A percentile compares a stretch with the other conserved stretches of the same genome.
Evolutionary conservation across 2,329 filamentous ascomycete genomes (phyloP).

Genomic region (Colletotrichum kahawae): DNA sequence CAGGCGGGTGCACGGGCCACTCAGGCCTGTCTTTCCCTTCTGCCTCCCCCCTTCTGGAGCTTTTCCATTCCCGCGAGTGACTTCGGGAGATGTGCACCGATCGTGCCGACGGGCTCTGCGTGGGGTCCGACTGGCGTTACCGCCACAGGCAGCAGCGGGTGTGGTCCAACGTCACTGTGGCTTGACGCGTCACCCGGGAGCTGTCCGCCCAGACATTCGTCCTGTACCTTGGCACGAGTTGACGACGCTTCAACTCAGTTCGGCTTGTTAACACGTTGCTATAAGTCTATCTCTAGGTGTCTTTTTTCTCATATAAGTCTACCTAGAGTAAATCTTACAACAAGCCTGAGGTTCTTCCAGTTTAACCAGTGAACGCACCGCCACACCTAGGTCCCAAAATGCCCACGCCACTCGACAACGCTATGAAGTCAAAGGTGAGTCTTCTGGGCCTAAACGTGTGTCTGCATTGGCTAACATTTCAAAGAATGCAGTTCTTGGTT

Average conservation of each 20-base stretch:
- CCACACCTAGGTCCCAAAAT: constrained; percentile 45
- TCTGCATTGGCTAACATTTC: background rate
- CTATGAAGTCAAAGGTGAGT: constrained; percentile 71
- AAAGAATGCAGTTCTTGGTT: constrained; percentile 21
- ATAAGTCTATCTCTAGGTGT: background rate
- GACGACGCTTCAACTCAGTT: constrained; percentile 6
- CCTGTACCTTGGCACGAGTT: background rate
- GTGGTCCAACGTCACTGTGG: constrained; percentile 13
- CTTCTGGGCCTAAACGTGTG: constrained; percentile 5
- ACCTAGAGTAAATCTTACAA: no score
- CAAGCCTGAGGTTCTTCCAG: background rate
- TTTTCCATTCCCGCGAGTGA: background rate
- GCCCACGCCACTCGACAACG: constrained; percentile 73
- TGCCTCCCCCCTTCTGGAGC: background rate
- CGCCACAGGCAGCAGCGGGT: constrained; percentile 8
- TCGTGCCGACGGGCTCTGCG: background rate
- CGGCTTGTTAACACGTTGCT: constrained; percentile 8
- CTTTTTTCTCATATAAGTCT: background rate
- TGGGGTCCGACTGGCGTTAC: background rate
- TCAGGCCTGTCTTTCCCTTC: background rate
- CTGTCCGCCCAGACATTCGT: background rate
- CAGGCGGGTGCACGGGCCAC: constrained; percentile 14
- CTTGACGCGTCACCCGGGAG: constrained; percentile 10
- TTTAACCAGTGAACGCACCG: background rate
- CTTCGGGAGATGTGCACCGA: background rate